Base-by-base conservation (phyloP, 2,329 filamentous ascomycete genomes). In the Cladophialophora bantiana region DNA sequence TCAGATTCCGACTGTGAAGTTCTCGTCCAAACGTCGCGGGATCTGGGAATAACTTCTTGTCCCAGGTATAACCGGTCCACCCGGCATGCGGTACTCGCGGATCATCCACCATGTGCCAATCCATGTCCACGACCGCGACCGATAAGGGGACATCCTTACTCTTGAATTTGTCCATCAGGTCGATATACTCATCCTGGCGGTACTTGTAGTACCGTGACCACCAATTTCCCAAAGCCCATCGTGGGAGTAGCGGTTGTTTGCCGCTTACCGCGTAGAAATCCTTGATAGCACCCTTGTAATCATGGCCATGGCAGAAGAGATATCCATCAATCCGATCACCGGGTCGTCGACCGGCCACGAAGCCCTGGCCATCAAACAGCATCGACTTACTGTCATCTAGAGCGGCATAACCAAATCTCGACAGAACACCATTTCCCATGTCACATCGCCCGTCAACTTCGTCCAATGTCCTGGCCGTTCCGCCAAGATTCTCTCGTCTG, bases 201-300 rank as follows among this genome's bases (percentile, higher is more conserved):
- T 89, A 90, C 1, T 81, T 81, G 71, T 89, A 83, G 74, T 89
- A 89, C 7, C 88, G 80, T 55, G 83, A 86, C 87, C 87, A 89
- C 87, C 88, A 90, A 69, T 89, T 89, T 0, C 87, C 87, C 42
- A 89, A 77, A 0, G 84, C 81, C 79, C 83, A 89, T 13, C 86
- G 79, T 0, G 86, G 86, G 0, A 89, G 74, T 9, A 83, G 65
- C 2, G 86, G 86, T 69, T 87, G 85, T 20, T 78, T 78, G 2
- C 86, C 86, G 1, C 85, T 87, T 12, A 89, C 75, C 0, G 80
- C 78, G 72, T 87, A 88, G 40, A 86, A 83, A 0, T 83, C 82
- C 64, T 81, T 80, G 60, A 89, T 81, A 15, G 85, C 86, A 3
- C 77, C 82, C 59, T 80, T 79, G 71, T 85, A 89, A 69, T 88